These are phyloP conservation scores for Trichoderma sp. DNA, from an alignment of 2,329 filamentous ascomycete species.

Conservation along the genomic window DNA sequence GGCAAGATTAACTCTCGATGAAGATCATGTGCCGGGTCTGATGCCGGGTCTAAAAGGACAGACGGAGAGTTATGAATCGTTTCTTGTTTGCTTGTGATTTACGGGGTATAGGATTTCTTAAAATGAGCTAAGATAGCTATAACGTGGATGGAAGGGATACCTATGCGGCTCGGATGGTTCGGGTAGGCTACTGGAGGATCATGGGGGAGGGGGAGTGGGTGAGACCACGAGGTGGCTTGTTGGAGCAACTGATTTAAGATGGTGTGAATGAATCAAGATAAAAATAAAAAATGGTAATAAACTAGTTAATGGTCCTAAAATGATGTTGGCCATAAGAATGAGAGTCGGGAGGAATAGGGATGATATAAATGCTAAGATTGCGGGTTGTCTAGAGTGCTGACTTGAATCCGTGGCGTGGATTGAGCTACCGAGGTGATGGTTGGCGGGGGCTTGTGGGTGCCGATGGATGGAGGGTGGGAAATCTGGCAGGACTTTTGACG, in stretches of 20 bases:
- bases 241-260: neutral
- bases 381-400: conserved; percentile 12
- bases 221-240: conserved; percentile 15
- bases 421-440: neutral
- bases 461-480: neutral
- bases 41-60: neutral
- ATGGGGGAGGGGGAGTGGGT: neutral
- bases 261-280: neutral
- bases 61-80: neutral
- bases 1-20: neutral
- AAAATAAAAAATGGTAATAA: neutral
- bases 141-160: neutral
- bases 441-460: neutral
- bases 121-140: neutral
- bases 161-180: conserved; percentile 15
- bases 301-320: neutral
- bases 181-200: conserved; percentile 1
- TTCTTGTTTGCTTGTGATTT: neutral
- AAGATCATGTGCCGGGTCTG: neutral
- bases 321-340: neutral
- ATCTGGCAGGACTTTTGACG: neutral
- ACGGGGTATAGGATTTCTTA: neutral
- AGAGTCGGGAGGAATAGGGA: neutral
- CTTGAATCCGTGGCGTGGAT: neutral
- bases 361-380: neutral